These are phyloP conservation scores for Yamadazyma sp. DNA, from an alignment of 805 yeast species.

Conservation along the genomic window DNA sequence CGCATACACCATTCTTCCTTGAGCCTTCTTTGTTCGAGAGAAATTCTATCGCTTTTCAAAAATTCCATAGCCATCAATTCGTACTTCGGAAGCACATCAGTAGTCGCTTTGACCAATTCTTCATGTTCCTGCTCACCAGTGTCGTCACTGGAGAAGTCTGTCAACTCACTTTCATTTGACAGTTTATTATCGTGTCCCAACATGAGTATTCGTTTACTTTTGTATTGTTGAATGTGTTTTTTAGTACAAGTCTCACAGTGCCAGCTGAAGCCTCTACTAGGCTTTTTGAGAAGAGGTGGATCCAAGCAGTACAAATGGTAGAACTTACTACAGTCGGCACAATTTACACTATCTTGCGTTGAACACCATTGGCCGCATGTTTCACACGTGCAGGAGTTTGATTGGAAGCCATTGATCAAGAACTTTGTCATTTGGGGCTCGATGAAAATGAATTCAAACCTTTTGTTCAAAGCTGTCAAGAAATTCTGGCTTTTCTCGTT, in stretches of 20 bases:
- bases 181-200: slow-evolving; percentile 42
- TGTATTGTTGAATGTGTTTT: slow-evolving; percentile 47
- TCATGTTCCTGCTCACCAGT: slow-evolving; percentile 4
- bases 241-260: slow-evolving; percentile 79
- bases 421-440: slow-evolving; percentile 68
- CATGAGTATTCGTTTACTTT: slow-evolving; percentile 39
- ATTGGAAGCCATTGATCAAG: slow-evolving; percentile 59
- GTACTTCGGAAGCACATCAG: slow-evolving; percentile 44
- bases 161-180: slow-evolving; percentile 37
- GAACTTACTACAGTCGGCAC: slow-evolving; percentile 70
- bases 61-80: slow-evolving; percentile 59
- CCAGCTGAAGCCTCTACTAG: slow-evolving; percentile 89
- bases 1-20: slow-evolving; percentile 81
- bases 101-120: slow-evolving; percentile 17
- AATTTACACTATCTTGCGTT: slow-evolving; percentile 64
- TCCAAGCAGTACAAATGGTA: slow-evolving; percentile 84
- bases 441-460: slow-evolving; percentile 72
- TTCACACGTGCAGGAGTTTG: slow-evolving; percentile 56
- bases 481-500: slow-evolving; percentile 55
- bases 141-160: slow-evolving; percentile 17
- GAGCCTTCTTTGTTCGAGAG: slow-evolving; percentile 49
- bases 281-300: slow-evolving; percentile 78
- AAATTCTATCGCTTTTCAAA: slow-evolving; percentile 44
- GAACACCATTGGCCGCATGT: slow-evolving; percentile 86
- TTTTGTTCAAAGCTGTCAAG: slow-evolving; percentile 58